Base-by-base conservation (phyloP, 177 flowering plant species). In the Telopea speciosissima region DNA sequence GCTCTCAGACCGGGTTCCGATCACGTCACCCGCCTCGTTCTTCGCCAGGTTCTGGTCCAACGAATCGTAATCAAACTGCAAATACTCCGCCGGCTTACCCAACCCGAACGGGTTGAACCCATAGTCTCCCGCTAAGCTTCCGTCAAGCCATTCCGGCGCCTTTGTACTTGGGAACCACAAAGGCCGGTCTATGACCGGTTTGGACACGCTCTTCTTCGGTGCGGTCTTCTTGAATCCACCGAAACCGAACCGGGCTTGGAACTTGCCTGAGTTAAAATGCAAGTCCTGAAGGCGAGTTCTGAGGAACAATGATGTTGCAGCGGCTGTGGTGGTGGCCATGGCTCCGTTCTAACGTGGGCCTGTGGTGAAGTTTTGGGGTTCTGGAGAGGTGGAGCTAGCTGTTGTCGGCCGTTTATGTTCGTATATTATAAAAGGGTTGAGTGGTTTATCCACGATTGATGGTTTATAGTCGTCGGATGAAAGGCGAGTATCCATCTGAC, bases 81-180 rank as follows among this genome's bases (percentile, higher is more conserved):
- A 74, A 78, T 95, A 95, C 88, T 95, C 99, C 3, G 91, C 97
- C 0, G 97, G 97, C 49, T 95, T 95, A 2, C 97, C 99, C 68
- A 95, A 65, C 24, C 99, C 97, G 70, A 95, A 92, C 0, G 99
- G 97, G 85, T 95, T 97, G 72, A 95, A 95, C 44, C 99, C 97
- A 73, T 90, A 90, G 72, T 92, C 99, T 0, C 99, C 99, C 9
- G 90, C 91, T 73, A 92, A 69, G 16, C 80, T 82, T 24, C 99
- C 97, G 77, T 95, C 99, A 0, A 95, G 87, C 64, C 76, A 95
- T 23, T 89, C 97, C 14, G 99, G 99, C 0, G 96, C 90, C 71
- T 79, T 79, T 10, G 99, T 97, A 17, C 99, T 97, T 0, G 99
- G 99, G 80, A 45, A 95, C 97, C 99, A 95, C 21, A 92, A 80